A percentile compares a stretch with the other conserved stretches of the same genome.
These are phyloP conservation scores for Phytophthora litchii DNA, from an alignment of 352 stramenopile species.

Conservation along the genomic window DNA sequence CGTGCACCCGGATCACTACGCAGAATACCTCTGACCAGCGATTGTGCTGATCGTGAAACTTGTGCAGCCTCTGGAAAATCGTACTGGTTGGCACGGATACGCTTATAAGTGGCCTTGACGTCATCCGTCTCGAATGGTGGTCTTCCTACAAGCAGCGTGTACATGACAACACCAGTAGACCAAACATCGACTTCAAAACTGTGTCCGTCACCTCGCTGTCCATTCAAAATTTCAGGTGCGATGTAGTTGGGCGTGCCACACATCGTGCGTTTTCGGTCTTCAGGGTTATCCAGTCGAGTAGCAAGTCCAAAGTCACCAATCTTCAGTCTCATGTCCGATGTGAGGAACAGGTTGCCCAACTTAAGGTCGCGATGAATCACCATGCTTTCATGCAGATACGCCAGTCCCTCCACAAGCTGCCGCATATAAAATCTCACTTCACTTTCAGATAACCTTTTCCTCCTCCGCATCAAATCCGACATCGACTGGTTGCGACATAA, in stretches of 20 bases:
- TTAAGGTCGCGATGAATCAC: conserved; percentile 99
- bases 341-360: conserved; percentile 97
- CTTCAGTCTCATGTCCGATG: conserved; percentile 94
- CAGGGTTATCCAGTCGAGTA: conserved; percentile 70
- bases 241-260: conserved; percentile 96
- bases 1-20: conserved; percentile 69
- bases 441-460: conserved; percentile 94
- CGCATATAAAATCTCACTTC: conserved; percentile 95
- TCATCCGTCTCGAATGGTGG: conserved; percentile 97
- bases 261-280: conserved; percentile 97
- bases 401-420: conserved; percentile 91
- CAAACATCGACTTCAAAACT: conserved; percentile 99
- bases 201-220: conserved; percentile 90
- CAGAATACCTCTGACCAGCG: conserved; percentile 77
- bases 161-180: conserved; percentile 98
- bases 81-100: conserved; percentile 97
- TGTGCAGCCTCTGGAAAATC: conserved; percentile 91
- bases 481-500: conserved; percentile 97
- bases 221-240: conserved; percentile 92
- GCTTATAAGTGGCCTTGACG: conserved; percentile 98
- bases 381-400: conserved; percentile 94
- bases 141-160: conserved; percentile 96
- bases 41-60: conserved; percentile 84
- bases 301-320: conserved; percentile 97
- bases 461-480: conserved; percentile 95